Evolutionary conservation across 805 yeast species (phyloP), one percentile per base, ranked within the genome.

Genomic region (Pichia paraexigua): DNA sequence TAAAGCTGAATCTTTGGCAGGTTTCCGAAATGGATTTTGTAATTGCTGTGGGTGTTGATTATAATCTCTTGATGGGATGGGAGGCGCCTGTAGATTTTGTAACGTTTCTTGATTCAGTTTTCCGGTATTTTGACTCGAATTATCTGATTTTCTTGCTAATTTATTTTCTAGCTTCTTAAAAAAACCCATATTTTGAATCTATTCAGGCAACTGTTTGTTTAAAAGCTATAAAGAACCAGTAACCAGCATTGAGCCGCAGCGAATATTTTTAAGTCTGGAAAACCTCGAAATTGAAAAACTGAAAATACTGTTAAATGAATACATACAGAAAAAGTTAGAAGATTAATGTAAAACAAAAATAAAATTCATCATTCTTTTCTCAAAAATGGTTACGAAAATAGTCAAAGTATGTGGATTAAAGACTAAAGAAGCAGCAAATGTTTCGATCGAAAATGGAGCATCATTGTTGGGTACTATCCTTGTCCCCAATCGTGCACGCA

Each of bases 371-470:
- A n/a, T n/a, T n/a, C n/a, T n/a, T n/a, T n/a, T n/a, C n/a, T n/a
- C 15, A 15, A n/a, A 17, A 18, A 59, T 59, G 61, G 22, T 47
- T 2, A 32, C 42, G 5, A 57, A 60, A n/a, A 41, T 87, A n/a
- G 85, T 86, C 6, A 92, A 92, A 63, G 81, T 92, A 5, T 92
- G 99, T 65, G 99, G 99, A 0, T 64, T 92, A 22, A 78, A 78
- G 57, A 73, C 84, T 2, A 63, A 67, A 0, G 85, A 82, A 45
- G 87, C 87, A 0, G 97, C 97, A 0, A 54, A 67, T n/a, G 61
- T 60, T 6, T 97, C 97, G 0, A 68, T 90, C 0, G 78, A 76
- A 0, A 56, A 72, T 8, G 95, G 95, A 0, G 91, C 97, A 0
- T 79, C 85, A 56, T 65, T 88, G 41, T 60, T 92, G 2, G 99